Base-by-base conservation (phyloP, 495 filamentous ascomycete species). In the Penicillium steckii region DNA sequence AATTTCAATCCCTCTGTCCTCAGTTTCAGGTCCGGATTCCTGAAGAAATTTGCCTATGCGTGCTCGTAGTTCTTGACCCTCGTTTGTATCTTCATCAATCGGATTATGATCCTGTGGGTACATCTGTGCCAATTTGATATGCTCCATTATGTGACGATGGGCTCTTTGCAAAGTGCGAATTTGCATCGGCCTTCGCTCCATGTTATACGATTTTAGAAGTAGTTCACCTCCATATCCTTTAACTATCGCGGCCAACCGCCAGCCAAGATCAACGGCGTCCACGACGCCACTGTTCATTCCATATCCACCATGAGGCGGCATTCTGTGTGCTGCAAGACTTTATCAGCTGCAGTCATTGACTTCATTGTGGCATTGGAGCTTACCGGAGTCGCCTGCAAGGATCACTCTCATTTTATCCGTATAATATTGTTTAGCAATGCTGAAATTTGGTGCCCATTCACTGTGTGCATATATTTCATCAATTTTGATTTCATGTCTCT, bases 111-210 rank as follows among this genome's bases (percentile, higher is more conserved):
- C 29, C 10, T 24, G n/a, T 9, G 15, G 15, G 15, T 44, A 41
- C 38, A 41, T 41, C 19, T 41, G 38, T 21, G 38, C 38, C 19
- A 41, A 41, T 41, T 41, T 44, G 40, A 44, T 24, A 23, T 55
- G 86, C 87, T 87, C 66, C 71, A 80, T n/a, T 83, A 85, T 42
- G 74, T 85, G 26, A 18, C 32, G 41, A 41, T 52, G 23, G 15
- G 51, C 52, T n/a, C 52, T 42, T 44, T 55, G 35, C 4, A 62
- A 27, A 38, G 32, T 30, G 3, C 48, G 46, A 33, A 59, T 41
- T 50, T 41, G 40, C 24, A 55, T 52, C 3, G 65, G 61, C 13
- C 61, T 41, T 8, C 62, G 57, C 43, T 70, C 67, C 4, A 44
- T 9, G 2, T 49, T 46, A 46, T 70, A 70, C 8, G 60, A 49